phyloP scores from a whole-genome alignment of 139 green algal species.

The Micractinium sp. region DNA sequence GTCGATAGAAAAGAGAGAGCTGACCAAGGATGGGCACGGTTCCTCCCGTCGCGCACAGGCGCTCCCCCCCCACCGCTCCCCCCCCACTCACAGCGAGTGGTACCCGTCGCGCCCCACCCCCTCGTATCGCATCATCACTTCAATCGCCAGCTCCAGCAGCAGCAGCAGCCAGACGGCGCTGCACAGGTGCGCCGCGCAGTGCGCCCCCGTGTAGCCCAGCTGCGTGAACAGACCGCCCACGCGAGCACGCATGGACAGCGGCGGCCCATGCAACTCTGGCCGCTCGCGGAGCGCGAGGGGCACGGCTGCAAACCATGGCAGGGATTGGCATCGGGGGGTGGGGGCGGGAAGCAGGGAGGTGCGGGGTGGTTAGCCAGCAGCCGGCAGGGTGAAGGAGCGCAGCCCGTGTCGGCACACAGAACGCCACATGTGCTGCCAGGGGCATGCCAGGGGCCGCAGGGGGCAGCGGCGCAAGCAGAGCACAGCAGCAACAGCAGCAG shows the following conservation, averaged over 20 bases:
- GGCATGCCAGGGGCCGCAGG: background rate
- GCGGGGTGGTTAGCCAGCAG: background rate
- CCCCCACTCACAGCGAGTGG: conserved; percentile 64
- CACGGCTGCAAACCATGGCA: background rate
- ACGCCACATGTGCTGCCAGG: no score
- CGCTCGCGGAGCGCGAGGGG: conserved; percentile 13
- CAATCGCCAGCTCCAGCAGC: conserved; percentile 83
- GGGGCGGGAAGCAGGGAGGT: background rate
- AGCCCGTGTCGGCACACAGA: no score
- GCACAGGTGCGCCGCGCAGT: conserved; percentile 70
- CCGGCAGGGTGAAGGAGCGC: no score
- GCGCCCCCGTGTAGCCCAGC: conserved; percentile 64
- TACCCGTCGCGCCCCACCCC: conserved; percentile 70
- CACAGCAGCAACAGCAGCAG: background rate
- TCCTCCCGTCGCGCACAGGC: no score
- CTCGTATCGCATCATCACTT: conserved; percentile 79
- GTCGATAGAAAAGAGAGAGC: no score
- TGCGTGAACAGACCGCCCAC: conserved; percentile 62
- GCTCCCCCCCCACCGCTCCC: no score
- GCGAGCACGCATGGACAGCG: conserved; percentile 39
- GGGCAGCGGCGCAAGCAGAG: background rate
- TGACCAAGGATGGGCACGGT: no score
- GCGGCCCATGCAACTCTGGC: conserved; percentile 35
- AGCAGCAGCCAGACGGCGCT: conserved; percentile 78
- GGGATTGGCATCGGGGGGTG: background rate